phyloP scores from a whole-genome alignment of 2,329 filamentous ascomycete species.

The Penicillium sp. region DNA sequence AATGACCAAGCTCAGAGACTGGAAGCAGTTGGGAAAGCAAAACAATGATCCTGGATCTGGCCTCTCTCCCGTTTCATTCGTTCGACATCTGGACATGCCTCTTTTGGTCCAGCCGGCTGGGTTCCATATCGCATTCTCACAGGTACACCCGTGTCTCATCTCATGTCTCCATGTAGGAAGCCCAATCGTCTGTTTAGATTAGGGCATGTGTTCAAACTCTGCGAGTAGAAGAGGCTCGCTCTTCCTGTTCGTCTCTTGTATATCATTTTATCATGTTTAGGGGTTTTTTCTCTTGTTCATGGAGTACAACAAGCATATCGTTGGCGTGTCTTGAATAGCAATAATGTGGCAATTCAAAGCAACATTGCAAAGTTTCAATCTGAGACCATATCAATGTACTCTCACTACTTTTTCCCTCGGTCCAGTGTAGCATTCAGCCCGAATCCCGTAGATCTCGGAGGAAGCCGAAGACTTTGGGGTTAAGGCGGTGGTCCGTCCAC shows the following conservation, averaged over 20 bases:
- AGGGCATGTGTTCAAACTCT: neutral
- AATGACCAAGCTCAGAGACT: neutral
- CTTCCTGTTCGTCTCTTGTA: constrained; percentile 6
- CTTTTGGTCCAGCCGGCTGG: constrained; percentile 4
- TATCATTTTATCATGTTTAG: constrained; percentile 10
- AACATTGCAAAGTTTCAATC: neutral
- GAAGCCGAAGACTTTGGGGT: neutral
- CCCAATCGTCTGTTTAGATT: constrained; percentile 1
- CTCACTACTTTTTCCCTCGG: neutral
- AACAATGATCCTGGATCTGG: neutral
- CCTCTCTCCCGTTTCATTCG: neutral
- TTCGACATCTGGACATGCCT: neutral
- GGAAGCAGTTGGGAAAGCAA: neutral
- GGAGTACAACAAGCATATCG: constrained; percentile 17
- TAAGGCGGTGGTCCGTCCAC: constrained; percentile 38
- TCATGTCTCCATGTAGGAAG: neutral
- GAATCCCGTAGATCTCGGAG: neutral
- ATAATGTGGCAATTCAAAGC: constrained; percentile 8
- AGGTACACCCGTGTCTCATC: neutral
- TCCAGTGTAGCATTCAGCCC: neutral
- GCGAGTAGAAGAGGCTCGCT: neutral
- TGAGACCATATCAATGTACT: neutral
- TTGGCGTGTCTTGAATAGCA: constrained; percentile 16
- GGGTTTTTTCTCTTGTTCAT: constrained; percentile 6
- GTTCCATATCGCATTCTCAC: neutral